Conservation (phyloP, 805 yeast genomes). For the Vanderwaltozyma tropicalis region DNA sequence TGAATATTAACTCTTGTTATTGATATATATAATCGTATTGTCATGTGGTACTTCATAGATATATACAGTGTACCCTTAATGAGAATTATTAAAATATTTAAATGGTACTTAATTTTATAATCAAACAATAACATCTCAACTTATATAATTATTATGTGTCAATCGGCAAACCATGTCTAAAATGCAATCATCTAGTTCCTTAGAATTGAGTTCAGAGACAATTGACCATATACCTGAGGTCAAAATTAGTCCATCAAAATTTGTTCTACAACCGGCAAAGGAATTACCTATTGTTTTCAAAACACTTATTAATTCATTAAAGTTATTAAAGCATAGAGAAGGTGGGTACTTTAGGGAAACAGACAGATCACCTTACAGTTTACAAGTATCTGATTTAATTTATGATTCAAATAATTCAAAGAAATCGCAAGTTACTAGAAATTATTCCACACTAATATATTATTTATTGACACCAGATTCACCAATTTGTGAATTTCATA, state of each 20-base stretch:
- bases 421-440: constrained; percentile 23
- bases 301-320: constrained; percentile 29
- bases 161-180: too few species aligned
- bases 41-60: too few species aligned
- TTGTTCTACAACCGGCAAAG: constrained; percentile 12
- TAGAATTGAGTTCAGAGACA: not conserved
- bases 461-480: constrained; percentile 42
- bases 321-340: constrained; percentile 38
- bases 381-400: constrained; percentile 28
- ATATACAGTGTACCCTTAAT: too few species aligned
- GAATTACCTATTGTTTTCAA: constrained; percentile 19
- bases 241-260: constrained; percentile 9
- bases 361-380: constrained; percentile 38
- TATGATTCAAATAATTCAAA: not conserved
- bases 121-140: too few species aligned
- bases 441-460: constrained; percentile 42
- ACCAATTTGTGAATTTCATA: constrained; percentile 43
- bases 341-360: constrained; percentile 52
- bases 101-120: too few species aligned
- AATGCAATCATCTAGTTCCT: too few species aligned
- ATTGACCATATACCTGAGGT: constrained; percentile 7
- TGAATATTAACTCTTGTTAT: too few species aligned
- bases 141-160: too few species aligned
- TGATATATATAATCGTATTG: too few species aligned
- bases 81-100: too few species aligned